These are phyloP conservation scores for Gnetum montanum DNA, from an alignment of 75 land plant genomes.

Conservation along the genomic window DNA sequence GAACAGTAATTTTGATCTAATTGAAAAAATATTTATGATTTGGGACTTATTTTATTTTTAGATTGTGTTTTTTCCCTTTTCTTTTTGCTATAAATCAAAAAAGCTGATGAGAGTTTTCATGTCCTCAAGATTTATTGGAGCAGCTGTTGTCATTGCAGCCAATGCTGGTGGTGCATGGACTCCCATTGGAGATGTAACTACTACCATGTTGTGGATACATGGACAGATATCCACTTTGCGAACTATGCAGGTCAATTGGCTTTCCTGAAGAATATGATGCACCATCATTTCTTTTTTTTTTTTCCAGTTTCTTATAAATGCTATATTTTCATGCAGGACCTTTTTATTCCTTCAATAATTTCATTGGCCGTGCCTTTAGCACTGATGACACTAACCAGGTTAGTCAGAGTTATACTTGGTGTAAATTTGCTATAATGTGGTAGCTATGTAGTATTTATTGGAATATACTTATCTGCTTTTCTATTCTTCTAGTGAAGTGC, in stretches of 20 bases:
- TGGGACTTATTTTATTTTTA: background rate
- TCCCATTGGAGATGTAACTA: constrained; percentile 99
- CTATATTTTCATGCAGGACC: too few species aligned
- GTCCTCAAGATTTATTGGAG: constrained; percentile 72
- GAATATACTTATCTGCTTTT: too few species aligned
- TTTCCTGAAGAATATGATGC: too few species aligned
- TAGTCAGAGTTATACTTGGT: too few species aligned
- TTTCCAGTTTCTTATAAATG: background rate
- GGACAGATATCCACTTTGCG: constrained; percentile 88
- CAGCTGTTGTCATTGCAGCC: constrained; percentile 98
- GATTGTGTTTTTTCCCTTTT: background rate
- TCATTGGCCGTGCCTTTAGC: constrained; percentile 86
- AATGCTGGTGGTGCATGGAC: constrained; percentile 99
- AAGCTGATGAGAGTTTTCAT: background rate
- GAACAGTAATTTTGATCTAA: background rate
- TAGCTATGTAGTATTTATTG: too few species aligned
- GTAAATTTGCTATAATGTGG: too few species aligned
- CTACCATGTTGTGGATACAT: constrained; percentile 99
- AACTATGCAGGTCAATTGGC: constrained; percentile 96
- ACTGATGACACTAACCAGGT: constrained; percentile 86
- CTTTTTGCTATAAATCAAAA: background rate
- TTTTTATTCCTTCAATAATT: constrained; percentile 76
- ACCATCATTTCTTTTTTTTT: background rate
- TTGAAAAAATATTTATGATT: background rate
- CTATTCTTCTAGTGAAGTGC: constrained; percentile 64